A percentile compares a stretch with the other conserved stretches of the same genome.
Evolutionary conservation across 257 asterid species (phyloP).

Genomic region (Cordia subcordata): DNA sequence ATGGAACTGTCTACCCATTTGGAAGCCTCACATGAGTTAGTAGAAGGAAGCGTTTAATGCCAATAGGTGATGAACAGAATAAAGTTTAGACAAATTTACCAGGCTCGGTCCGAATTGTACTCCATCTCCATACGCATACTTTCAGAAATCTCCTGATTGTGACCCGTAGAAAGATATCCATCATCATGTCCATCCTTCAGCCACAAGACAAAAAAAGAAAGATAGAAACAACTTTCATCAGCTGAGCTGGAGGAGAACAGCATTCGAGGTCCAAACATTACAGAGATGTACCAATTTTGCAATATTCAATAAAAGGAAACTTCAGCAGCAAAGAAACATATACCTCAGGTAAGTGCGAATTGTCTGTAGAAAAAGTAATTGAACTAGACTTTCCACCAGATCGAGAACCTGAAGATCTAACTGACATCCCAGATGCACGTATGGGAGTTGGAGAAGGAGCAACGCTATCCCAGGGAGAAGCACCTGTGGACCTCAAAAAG

Average conservation of each 20-base stretch:
- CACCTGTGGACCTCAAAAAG: slow-evolving; percentile 20
- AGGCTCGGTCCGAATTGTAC: slow-evolving; percentile 81
- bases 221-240: slow-evolving; percentile 7
- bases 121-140: slow-evolving; percentile 90
- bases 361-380: slow-evolving; percentile 30
- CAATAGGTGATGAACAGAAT: not conserved
- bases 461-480: slow-evolving; percentile 88
- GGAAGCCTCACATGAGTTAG: no score
- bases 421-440: slow-evolving; percentile 85
- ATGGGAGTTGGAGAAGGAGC: slow-evolving; percentile 95
- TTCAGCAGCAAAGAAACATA: slow-evolving; percentile 1
- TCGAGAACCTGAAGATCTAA: slow-evolving; percentile 63
- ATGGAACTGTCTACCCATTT: no score
- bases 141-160: slow-evolving; percentile 63
- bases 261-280: not conserved
- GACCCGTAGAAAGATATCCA: slow-evolving; percentile 33
- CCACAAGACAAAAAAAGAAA: slow-evolving; percentile 2
- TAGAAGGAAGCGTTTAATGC: not conserved
- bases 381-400: slow-evolving; percentile 50
- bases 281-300: not conserved
- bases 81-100: slow-evolving; percentile 38
- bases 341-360: slow-evolving; percentile 50
- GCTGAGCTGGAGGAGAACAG: slow-evolving; percentile 9
- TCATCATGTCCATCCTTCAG: slow-evolving; percentile 54
- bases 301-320: not conserved